Evolutionary conservation across 192 early-diverging fungal species (phyloP).

Genomic region (Bifiguratus adelaidae): DNA sequence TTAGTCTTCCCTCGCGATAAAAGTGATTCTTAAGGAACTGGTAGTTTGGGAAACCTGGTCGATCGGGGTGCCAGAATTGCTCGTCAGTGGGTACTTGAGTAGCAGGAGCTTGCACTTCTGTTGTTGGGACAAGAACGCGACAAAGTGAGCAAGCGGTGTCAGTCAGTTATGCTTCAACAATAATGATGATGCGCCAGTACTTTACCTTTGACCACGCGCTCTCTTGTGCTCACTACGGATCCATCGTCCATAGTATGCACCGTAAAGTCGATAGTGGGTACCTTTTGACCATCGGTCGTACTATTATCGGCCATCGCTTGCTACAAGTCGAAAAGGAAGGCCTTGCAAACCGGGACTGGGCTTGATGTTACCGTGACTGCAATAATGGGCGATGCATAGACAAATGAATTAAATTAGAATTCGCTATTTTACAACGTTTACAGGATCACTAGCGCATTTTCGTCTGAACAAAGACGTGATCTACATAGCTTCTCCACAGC

Average conservation of each 20-base stretch:
- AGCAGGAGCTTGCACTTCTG: slow-evolving; percentile 45
- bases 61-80: slow-evolving; percentile 40
- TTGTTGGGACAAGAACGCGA: no score
- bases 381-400: no score
- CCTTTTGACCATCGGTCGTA: no score
- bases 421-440: no score
- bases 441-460: no score
- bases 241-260: slow-evolving; percentile 67
- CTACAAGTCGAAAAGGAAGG: no score
- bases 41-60: slow-evolving; percentile 61
- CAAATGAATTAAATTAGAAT: no score
- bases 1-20: slow-evolving; percentile 83
- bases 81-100: slow-evolving; percentile 33
- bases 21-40: slow-evolving; percentile 87
- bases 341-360: no score
- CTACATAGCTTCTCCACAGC: slow-evolving; percentile 16
- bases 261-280: slow-evolving; percentile 68
- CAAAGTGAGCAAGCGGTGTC: neutral
- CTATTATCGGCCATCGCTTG: no score
- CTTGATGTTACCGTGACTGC: no score
- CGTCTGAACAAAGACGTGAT: slow-evolving; percentile 23
- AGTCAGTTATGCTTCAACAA: slow-evolving; percentile 1
- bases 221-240: slow-evolving; percentile 56
- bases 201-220: slow-evolving; percentile 70
- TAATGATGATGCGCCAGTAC: neutral